Base-by-base conservation (phyloP, 202 grass and related monocot genomes). In the Cymbopogon flexuosus region DNA sequence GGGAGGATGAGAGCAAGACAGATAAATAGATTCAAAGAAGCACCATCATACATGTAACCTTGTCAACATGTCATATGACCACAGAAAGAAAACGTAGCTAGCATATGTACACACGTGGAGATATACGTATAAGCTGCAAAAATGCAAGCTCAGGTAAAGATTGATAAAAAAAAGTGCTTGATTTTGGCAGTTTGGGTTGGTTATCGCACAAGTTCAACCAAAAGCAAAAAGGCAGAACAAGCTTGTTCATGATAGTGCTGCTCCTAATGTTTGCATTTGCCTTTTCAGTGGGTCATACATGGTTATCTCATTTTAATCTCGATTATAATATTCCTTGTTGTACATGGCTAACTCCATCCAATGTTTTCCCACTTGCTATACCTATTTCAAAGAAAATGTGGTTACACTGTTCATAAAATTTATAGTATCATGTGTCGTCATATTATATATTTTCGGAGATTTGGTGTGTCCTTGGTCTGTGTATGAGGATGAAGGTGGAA, bases 261-360 rank as follows among this genome's bases (percentile, higher is more conserved):
- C 61, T n/a, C 42, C 54, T 56, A 30, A 71, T 29, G 11, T 18
- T 35, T 47, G 52, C 29, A 87, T 21, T 77, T 8, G 31, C 1
- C 35, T 43, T 81, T 58, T 77, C n/a, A 81, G 52, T 62, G 75
- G 58, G 61, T 27, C 77, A 49, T 62, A 70, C 29, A 76, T 34
- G 29, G 11, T n/a, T 1, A 31, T 29, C 39, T 46, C 30, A 19
- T 68, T 81, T 74, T 68, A 37, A 39, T 70, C 40, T 69, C 36
- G 62, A 76, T 15, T 79, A 34, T 35, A 47, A 66, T 80, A 66
- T 36, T 74, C 31, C n/a, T 34, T 46, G 3, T 27, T 39, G 4
- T 67, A 65, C 16, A 8, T 73, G 46, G 45, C 60, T 16, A 49
- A 49, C 14, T 49, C 46, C 45, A 47, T 16, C 13, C 29, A 34